phyloP scores from a whole-genome alignment of 2,329 filamentous ascomycete species.

The Fusarium chuoi region DNA sequence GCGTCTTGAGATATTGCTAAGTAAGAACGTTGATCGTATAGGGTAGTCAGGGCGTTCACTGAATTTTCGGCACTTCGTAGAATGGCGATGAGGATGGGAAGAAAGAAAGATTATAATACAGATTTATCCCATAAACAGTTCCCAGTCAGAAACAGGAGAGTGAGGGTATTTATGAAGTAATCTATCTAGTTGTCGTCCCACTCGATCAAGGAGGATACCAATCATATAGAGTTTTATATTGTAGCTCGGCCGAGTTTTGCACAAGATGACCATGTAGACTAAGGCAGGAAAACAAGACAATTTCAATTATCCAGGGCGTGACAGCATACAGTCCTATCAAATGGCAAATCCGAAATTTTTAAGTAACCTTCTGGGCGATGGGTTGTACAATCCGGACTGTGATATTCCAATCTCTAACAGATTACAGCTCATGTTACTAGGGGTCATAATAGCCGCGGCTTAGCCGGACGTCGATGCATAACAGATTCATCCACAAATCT shows the following conservation, averaged over 20 bases:
- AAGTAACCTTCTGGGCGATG: rapidly evolving
- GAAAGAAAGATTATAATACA: neutral
- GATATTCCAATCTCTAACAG: rapidly evolving
- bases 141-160: neutral
- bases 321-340: rapidly evolving
- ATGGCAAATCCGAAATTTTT: rapidly evolving
- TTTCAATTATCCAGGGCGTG: rapidly evolving
- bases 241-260: neutral
- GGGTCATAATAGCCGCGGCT: rapidly evolving
- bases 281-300: neutral
- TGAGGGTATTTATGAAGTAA: neutral
- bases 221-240: rapidly evolving
- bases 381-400: rapidly evolving
- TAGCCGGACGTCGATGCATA: rapidly evolving
- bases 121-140: neutral
- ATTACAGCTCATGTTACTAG: rapidly evolving
- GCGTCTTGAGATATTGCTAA: slow-evolving; percentile 39
- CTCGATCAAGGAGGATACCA: rapidly evolving
- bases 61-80: neutral
- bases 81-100: neutral
- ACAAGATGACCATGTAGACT: neutral
- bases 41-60: rapidly evolving
- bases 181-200: neutral
- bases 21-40: slow-evolving; percentile 38
- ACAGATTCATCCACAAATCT: neutral